Percentiles rank a stretch among this genome's conserved stretches.
Evolutionary conservation across 2,329 filamentous ascomycete genomes (phyloP).

Genomic region (Stachybotrys echinatus): DNA sequence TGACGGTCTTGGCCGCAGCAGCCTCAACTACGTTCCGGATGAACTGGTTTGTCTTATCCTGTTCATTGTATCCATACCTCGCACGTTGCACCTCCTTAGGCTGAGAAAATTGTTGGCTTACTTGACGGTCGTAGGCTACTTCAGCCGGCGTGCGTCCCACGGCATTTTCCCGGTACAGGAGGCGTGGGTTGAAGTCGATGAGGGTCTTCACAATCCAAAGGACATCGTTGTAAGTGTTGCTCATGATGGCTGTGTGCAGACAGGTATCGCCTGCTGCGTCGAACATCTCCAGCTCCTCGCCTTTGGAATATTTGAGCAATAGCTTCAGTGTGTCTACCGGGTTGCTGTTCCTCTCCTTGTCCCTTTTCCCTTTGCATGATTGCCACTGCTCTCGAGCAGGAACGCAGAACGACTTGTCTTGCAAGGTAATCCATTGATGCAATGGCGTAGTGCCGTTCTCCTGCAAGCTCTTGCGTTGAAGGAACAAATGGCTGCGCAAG

Average conservation of each 20-base stretch:
- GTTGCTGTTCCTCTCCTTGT: constrained; percentile 21
- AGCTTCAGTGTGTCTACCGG: constrained; percentile 37
- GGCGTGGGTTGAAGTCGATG: constrained; percentile 49
- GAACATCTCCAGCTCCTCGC: constrained; percentile 50
- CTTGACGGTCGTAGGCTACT: constrained; percentile 52
- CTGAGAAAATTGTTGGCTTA: constrained; percentile 29
- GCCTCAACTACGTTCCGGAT: neutral
- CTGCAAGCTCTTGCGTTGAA: constrained; percentile 48
- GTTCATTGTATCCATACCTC: neutral
- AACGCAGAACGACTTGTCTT: neutral
- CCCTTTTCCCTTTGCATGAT: constrained; percentile 1
- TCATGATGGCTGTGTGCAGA: constrained; percentile 51
- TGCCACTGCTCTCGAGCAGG: neutral
- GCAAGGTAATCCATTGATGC: constrained; percentile 48
- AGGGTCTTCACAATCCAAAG: constrained; percentile 35
- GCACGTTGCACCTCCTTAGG: constrained; percentile 6
- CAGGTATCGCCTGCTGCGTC: constrained; percentile 62
- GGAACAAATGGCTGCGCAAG: constrained; percentile 52
- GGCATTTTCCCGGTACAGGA: constrained; percentile 68
- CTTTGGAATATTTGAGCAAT: constrained; percentile 51
- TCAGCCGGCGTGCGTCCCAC: constrained; percentile 71
- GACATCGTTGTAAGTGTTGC: constrained; percentile 12
- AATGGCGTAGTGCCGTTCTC: constrained; percentile 58
- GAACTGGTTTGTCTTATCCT: neutral
- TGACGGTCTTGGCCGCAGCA: neutral